Conservation (phyloP, 1,139 yeast species). For the Kodamaea anthophila region DNA sequence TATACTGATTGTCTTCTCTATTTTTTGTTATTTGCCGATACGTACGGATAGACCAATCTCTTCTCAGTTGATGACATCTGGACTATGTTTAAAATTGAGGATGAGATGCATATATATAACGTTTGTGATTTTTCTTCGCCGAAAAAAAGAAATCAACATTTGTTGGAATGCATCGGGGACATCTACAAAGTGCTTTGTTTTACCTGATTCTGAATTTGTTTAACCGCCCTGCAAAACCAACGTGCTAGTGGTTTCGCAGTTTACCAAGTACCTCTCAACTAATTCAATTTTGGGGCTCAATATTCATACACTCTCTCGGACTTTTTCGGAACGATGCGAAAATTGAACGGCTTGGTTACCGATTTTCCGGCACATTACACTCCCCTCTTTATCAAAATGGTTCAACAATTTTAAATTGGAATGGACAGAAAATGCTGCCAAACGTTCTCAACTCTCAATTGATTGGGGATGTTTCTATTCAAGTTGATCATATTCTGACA, state of each 20-base stretch:
- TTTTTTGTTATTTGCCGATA: constrained; percentile 1
- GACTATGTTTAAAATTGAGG: neutral
- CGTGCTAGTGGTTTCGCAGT: neutral
- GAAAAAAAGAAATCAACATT: constrained; percentile 1
- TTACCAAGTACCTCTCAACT: neutral
- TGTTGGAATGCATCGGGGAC: neutral
- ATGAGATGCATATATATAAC: constrained; percentile 1
- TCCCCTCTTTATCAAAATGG: no score
- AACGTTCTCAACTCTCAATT: no score
- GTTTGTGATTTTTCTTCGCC: constrained; percentile 2
- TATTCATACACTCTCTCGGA: constrained; percentile 1
- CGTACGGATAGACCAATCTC: constrained; percentile 14
- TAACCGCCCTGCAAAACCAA: neutral
- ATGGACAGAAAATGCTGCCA: no score
- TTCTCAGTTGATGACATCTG: constrained; percentile 6
- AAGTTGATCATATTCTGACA: no score
- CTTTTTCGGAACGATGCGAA: constrained; percentile 2
- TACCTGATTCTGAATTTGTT: neutral
- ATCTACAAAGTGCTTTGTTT: neutral
- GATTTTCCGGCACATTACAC: no score
- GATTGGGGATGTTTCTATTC: no score
- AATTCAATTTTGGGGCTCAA: neutral
- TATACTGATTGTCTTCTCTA: neutral
- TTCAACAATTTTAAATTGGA: no score
- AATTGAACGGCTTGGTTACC: constrained; percentile 2